Conservation (phyloP, 225 moss, liverwort and hornwort genomes). For the Pleurozium schreberi region DNA sequence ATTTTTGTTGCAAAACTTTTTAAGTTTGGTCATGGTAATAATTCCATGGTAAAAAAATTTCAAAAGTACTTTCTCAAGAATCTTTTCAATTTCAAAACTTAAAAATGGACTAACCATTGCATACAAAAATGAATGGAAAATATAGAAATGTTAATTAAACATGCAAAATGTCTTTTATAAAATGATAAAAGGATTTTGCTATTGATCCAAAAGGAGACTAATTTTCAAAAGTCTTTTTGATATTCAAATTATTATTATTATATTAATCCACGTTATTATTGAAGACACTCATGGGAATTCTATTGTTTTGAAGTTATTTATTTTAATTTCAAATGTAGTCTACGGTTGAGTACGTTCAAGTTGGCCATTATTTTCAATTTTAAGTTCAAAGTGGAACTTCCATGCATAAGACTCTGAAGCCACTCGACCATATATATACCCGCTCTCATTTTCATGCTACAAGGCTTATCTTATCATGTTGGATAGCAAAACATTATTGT, state of each 20-base stretch:
- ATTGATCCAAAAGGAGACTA: neutral
- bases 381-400: neutral
- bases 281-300: neutral
- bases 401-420: neutral
- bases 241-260: neutral
- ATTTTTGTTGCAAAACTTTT: too few species aligned
- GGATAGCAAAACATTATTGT: too few species aligned
- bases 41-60: accelerated
- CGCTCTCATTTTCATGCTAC: too few species aligned
- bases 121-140: neutral
- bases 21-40: neutral
- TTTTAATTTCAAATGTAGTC: neutral
- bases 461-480: too few species aligned
- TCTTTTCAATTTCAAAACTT: neutral
- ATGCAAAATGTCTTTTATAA: neutral
- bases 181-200: neutral
- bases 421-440: neutral
- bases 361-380: neutral
- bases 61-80: neutral
- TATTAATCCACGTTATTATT: neutral
- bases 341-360: neutral
- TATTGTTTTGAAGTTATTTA: neutral
- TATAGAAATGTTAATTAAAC: neutral
- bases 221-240: neutral
- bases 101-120: neutral